Conservation (phyloP, 208 protist genomes). For the Trypanosoma melophagium region DNA sequence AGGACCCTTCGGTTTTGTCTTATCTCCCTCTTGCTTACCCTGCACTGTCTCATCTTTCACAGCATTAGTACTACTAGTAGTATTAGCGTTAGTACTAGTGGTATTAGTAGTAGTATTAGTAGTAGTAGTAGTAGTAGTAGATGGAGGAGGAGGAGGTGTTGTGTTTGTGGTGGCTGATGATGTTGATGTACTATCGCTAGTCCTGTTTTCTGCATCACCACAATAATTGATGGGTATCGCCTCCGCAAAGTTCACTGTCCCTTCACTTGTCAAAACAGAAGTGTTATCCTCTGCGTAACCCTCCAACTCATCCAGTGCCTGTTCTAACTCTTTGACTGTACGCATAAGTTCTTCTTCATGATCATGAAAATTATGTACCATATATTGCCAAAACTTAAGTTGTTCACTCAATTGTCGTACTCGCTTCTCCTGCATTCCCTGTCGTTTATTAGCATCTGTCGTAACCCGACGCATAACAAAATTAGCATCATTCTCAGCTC, state of each 20-base stretch:
- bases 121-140: not conserved
- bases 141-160: not conserved
- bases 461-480: conserved; percentile 87
- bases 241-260: conserved; percentile 84
- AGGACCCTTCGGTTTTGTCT: conserved; percentile 23
- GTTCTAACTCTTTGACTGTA: conserved; percentile 69
- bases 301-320: conserved; percentile 77
- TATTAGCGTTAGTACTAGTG: not conserved
- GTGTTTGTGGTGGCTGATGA: not conserved
- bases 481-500: conserved; percentile 86
- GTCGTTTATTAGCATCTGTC: conserved; percentile 75
- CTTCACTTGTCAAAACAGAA: conserved; percentile 44
- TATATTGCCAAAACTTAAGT: conserved; percentile 93
- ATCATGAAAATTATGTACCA: conserved; percentile 92
- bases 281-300: conserved; percentile 61
- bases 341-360: conserved; percentile 85
- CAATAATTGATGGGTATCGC: conserved; percentile 27
- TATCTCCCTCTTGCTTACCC: not conserved
- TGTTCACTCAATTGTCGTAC: conserved; percentile 84
- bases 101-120: not conserved
- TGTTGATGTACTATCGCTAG: not conserved
- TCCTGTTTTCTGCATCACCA: conserved; percentile 4
- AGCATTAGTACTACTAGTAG: not conserved
- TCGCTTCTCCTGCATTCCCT: conserved; percentile 89
- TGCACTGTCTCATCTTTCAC: not conserved